These are phyloP conservation scores for Dianthus caryophyllus DNA, from an alignment of 148 eudicot species.

Conservation along the genomic window DNA sequence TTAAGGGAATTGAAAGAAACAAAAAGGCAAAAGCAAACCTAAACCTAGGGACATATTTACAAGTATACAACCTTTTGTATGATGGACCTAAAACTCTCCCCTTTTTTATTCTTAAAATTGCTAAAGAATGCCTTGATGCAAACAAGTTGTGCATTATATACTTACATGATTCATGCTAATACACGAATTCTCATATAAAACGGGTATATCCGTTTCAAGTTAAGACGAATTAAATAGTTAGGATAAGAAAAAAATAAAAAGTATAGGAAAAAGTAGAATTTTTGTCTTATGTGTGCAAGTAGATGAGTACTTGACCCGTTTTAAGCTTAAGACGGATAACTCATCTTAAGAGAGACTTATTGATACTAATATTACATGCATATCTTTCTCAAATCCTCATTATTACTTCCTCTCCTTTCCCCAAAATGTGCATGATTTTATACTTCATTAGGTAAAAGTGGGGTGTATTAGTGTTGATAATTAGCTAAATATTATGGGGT, in stretches of 20 bases:
- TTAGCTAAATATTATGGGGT: too few relatives aligned
- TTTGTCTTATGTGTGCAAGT: too few relatives aligned
- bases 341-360: too few relatives aligned
- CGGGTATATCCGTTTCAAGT: too few relatives aligned
- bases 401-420: constrained; percentile 17
- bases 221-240: too few relatives aligned
- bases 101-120: not conserved
- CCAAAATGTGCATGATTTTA: constrained; percentile 24
- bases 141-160: not conserved
- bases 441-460: too few relatives aligned
- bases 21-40: constrained; percentile 24
- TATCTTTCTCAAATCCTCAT: not conserved
- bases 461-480: too few relatives aligned
- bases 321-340: too few relatives aligned
- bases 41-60: constrained; percentile 3
- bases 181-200: not conserved
- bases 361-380: too few relatives aligned
- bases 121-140: constrained; percentile 4
- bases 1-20: constrained; percentile 22
- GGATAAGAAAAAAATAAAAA: too few relatives aligned
- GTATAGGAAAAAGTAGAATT: too few relatives aligned
- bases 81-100: constrained; percentile 7
- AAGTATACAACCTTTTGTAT: not conserved
- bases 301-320: too few relatives aligned
- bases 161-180: not conserved